Conservation (phyloP, 768 basidiomycete genomes). For the Clathrus columnatus region DNA sequence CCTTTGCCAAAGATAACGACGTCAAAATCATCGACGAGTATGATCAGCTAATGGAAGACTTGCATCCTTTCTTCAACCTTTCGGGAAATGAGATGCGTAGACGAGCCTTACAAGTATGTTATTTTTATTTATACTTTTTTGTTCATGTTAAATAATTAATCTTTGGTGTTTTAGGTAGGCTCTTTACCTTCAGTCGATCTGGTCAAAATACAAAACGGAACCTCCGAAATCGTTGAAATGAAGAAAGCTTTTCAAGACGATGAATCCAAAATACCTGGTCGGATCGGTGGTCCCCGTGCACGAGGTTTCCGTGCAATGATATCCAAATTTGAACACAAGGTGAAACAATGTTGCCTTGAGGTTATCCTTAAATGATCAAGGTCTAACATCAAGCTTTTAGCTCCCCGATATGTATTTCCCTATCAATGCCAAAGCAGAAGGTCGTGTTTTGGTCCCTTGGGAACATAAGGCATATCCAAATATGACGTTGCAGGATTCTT, state of each 20-base stretch:
- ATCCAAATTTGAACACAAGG: slow-evolving; percentile 55
- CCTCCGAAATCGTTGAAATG: slow-evolving; percentile 49
- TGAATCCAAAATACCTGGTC: slow-evolving; percentile 34
- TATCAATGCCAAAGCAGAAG: slow-evolving; percentile 89
- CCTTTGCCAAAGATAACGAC: slow-evolving; percentile 61
- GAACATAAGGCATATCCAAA: slow-evolving; percentile 70
- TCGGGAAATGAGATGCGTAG: slow-evolving; percentile 63
- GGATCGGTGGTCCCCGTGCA: slow-evolving; percentile 52
- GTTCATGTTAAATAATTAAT: not conserved
- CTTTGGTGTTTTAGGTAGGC: slow-evolving; percentile 44
- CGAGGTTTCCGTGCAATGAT: slow-evolving; percentile 71
- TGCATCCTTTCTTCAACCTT: slow-evolving; percentile 78
- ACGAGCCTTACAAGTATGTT: slow-evolving; percentile 48
- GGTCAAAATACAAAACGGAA: slow-evolving; percentile 61
- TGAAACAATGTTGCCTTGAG: too few relatives aligned
- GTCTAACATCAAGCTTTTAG: slow-evolving; percentile 27
- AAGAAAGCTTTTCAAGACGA: slow-evolving; percentile 45
- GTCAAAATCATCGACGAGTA: slow-evolving; percentile 88
- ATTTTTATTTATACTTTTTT: not conserved
- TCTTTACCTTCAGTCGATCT: slow-evolving; percentile 77
- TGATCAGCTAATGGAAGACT: slow-evolving; percentile 65
- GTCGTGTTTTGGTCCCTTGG: slow-evolving; percentile 90
- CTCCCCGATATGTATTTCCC: slow-evolving; percentile 94
- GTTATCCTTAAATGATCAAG: too few relatives aligned
- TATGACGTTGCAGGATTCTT: slow-evolving; percentile 38